phyloP scores from a whole-genome alignment of 2,329 filamentous ascomycete species.

The Parastagonospora nodorum region DNA sequence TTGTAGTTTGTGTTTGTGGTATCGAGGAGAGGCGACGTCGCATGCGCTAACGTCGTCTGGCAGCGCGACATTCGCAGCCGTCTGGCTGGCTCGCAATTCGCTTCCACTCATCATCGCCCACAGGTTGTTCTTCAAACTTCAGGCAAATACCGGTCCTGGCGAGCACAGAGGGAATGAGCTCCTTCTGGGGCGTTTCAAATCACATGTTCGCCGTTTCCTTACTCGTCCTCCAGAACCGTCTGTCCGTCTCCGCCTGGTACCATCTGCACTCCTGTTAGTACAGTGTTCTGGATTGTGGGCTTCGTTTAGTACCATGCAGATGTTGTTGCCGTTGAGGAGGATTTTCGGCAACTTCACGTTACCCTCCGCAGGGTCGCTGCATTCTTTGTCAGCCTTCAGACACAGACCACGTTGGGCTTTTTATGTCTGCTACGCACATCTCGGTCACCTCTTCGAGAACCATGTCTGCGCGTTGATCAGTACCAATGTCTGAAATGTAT shows the following conservation, averaged over 20 bases:
- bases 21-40: too few relatives aligned
- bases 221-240: slow-evolving; percentile 32
- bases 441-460: slow-evolving; percentile 96
- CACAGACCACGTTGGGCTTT: neutral
- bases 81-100: too few relatives aligned
- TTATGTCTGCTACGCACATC: slow-evolving; percentile 65
- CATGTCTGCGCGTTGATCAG: slow-evolving; percentile 73
- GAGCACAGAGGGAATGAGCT: neutral
- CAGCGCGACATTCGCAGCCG: too few relatives aligned
- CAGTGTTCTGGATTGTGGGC: neutral
- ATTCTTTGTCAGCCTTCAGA: slow-evolving; percentile 8
- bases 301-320: slow-evolving; percentile 82
- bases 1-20: too few relatives aligned
- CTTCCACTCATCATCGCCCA: too few relatives aligned
- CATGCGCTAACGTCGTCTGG: too few relatives aligned
- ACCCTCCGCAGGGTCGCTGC: slow-evolving; percentile 81
- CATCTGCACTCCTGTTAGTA: slow-evolving; percentile 31
- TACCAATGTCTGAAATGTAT: neutral
- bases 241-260: slow-evolving; percentile 42
- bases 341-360: slow-evolving; percentile 93
- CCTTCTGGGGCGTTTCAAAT: neutral
- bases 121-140: too few relatives aligned
- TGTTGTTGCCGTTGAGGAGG: slow-evolving; percentile 94
- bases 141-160: too few relatives aligned
- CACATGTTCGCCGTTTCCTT: slow-evolving; percentile 1